Percentiles rank a stretch among this genome's conserved stretches.
Conservation (phyloP, 768 basidiomycete genomes). For the Podaxis sp. region DNA sequence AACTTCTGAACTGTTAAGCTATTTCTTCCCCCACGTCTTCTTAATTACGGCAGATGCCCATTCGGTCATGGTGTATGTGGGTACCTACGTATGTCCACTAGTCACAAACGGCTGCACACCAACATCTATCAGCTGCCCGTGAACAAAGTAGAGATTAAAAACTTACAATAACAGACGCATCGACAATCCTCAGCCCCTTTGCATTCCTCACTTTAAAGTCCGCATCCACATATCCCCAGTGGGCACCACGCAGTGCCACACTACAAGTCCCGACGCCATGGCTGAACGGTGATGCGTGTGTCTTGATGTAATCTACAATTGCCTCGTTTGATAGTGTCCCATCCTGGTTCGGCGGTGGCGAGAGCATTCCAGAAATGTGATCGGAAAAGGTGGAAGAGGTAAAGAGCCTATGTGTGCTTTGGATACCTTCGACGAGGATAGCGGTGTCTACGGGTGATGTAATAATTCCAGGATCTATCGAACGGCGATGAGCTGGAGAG, state of each 20-base stretch:
- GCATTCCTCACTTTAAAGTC: constrained; percentile 30
- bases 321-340: not conserved
- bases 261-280: constrained; percentile 28
- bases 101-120: not conserved
- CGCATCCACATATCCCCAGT: constrained; percentile 30
- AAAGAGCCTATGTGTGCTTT: constrained; percentile 15
- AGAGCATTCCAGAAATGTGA: not conserved
- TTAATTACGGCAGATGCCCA: constrained; percentile 7
- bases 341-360: not conserved
- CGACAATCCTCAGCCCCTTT: constrained; percentile 29
- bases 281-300: not conserved
- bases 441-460: constrained; percentile 16
- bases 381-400: constrained; percentile 7
- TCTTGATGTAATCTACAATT: not conserved
- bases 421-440: constrained; percentile 18
- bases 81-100: not conserved
- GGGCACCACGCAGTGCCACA: constrained; percentile 22
- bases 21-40: not conserved
- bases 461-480: constrained; percentile 36
- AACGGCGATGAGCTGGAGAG: constrained; percentile 37
- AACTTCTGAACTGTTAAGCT: not conserved
- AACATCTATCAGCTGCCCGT: not conserved
- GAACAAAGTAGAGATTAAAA: not conserved
- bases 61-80: constrained; percentile 6
- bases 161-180: constrained; percentile 30